A percentile compares a stretch with the other conserved stretches of the same genome.
Evolutionary conservation across 2,329 filamentous ascomycete genomes (phyloP).

Genomic region (Chlorencoelia australis): DNA sequence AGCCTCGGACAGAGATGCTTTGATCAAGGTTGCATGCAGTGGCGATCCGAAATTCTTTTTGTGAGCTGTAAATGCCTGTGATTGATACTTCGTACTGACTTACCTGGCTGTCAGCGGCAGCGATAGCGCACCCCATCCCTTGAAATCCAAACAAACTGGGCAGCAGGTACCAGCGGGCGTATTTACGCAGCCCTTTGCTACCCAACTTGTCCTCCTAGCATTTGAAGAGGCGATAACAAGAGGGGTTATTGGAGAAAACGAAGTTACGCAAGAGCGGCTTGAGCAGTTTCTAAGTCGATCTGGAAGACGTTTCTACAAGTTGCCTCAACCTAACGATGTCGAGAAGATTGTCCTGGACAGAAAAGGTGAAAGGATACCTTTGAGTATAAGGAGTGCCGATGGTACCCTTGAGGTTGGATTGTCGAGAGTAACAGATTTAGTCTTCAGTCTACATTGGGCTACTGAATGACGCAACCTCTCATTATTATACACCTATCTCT

Average conservation of each 20-base stretch:
- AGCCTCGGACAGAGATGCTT: conserved; percentile 38
- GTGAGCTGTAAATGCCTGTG: conserved; percentile 27
- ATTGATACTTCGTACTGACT: not conserved
- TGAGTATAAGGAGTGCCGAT: conserved; percentile 6
- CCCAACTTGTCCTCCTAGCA: conserved; percentile 1
- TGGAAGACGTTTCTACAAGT: conserved; percentile 4
- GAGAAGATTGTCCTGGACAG: conserved; percentile 7
- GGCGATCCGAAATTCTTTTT: conserved; percentile 60
- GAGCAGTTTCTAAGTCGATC: conserved; percentile 2
- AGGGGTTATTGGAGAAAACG: not conserved
- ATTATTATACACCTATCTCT: too few relatives aligned
- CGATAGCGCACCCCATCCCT: conserved; percentile 53
- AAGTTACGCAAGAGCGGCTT: conserved; percentile 2
- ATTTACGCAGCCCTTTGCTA: conserved; percentile 54
- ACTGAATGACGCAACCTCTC: not conserved
- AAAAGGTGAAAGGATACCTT: conserved; percentile 9
- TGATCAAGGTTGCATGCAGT: conserved; percentile 43
- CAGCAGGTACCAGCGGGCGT: conserved; percentile 51
- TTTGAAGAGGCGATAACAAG: conserved; percentile 1
- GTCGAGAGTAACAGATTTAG: not conserved
- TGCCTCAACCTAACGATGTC: not conserved
- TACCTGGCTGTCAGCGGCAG: conserved; percentile 37
- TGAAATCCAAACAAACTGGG: conserved; percentile 46
- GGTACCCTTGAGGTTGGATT: conserved; percentile 6
- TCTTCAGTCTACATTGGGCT: conserved; percentile 7